A percentile compares a stretch with the other conserved stretches of the same genome.
Conservation (phyloP, 2,329 filamentous ascomycete genomes). For the Cladosporium sp. region DNA sequence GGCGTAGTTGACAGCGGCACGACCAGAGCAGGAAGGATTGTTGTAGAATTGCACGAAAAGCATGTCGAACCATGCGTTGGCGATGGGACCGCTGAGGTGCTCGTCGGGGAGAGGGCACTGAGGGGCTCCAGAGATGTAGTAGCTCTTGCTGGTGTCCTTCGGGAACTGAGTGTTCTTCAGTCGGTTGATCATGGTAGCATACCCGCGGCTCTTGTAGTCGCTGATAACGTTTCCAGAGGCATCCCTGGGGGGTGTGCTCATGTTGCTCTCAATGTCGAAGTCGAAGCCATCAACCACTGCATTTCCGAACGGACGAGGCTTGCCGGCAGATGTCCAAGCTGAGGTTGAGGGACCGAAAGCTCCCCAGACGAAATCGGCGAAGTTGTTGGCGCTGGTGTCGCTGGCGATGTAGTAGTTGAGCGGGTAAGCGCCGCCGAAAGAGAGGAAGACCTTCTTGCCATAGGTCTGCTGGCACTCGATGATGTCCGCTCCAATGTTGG, state of each 20-base stretch:
- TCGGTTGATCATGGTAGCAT: slow-evolving; percentile 41
- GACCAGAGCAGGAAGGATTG: slow-evolving; percentile 43
- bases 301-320: slow-evolving; percentile 42
- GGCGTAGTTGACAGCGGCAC: slow-evolving; percentile 30
- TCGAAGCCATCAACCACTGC: slow-evolving; percentile 49
- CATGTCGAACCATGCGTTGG: slow-evolving; percentile 37
- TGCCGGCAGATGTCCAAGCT: slow-evolving; percentile 24
- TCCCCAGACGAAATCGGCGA: slow-evolving; percentile 42
- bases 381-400: slow-evolving; percentile 35
- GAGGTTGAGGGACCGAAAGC: slow-evolving; percentile 37
- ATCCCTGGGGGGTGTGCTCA: slow-evolving; percentile 29
- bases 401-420: slow-evolving; percentile 38
- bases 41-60: slow-evolving; percentile 45
- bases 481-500: slow-evolving; percentile 37
- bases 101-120: slow-evolving; percentile 43
- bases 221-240: slow-evolving; percentile 20
- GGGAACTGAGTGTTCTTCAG: slow-evolving; percentile 38
- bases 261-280: slow-evolving; percentile 43
- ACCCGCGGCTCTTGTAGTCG: slow-evolving; percentile 30
- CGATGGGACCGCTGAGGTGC: slow-evolving; percentile 34
- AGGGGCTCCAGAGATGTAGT: slow-evolving; percentile 46
- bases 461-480: slow-evolving; percentile 36
- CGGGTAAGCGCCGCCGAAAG: slow-evolving; percentile 39
- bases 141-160: slow-evolving; percentile 31
- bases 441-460: slow-evolving; percentile 42